phyloP scores from a whole-genome alignment of 257 asterid genomes.

The Perilla frutescens region DNA sequence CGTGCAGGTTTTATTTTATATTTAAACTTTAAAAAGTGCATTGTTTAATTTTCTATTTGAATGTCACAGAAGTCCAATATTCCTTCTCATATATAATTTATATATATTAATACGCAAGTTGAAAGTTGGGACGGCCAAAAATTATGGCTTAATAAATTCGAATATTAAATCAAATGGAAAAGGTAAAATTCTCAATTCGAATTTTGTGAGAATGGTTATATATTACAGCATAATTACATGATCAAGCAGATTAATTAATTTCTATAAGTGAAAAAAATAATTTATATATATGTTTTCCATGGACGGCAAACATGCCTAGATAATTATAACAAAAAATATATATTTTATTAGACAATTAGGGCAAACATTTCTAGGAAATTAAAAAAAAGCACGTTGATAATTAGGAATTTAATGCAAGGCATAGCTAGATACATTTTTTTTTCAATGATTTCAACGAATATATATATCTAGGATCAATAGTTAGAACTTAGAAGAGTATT shows the following conservation, averaged over 20 bases:
- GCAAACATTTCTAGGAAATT: neutral
- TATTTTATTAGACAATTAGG: neutral
- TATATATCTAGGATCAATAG: too few species aligned
- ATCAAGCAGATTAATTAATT: neutral
- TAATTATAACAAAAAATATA: too few species aligned
- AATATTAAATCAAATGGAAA: neutral
- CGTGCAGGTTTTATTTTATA: too few species aligned
- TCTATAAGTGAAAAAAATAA: neutral
- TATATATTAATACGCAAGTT: neutral
- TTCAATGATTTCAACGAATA: too few species aligned
- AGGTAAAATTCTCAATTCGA: too few species aligned
- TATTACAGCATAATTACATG: neutral
- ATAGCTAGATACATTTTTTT: neutral
- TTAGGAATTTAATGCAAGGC: neutral
- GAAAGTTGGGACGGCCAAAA: constrained; percentile 10
- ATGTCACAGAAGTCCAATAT: neutral
- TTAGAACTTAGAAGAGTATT: too few species aligned
- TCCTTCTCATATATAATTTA: neutral
- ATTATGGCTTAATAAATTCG: neutral
- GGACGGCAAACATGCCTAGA: constrained; percentile 10
- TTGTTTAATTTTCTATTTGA: neutral
- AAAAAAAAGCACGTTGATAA: neutral
- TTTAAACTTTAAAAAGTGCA: too few species aligned
- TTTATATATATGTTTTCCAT: neutral
- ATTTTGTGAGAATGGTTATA: neutral